These are phyloP conservation scores for Hypoxylon sp. DNA, from an alignment of 2,329 filamentous ascomycete species.

Conservation along the genomic window DNA sequence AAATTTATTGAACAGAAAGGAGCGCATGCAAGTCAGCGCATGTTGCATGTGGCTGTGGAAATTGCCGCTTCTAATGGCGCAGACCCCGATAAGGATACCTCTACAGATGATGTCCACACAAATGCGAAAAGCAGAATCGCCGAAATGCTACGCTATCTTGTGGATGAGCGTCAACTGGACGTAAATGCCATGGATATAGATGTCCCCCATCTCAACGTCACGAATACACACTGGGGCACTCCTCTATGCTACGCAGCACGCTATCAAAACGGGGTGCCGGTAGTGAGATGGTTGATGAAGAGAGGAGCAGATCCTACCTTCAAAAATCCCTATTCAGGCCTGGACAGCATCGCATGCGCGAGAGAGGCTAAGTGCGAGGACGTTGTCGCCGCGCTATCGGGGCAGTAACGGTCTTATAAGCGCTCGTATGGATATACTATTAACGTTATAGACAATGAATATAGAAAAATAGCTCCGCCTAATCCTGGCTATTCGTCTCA, in stretches of 20 bases:
- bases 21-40: slow-evolving; percentile 1
- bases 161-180: slow-evolving; percentile 10
- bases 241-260: slow-evolving; percentile 13
- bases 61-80: slow-evolving; percentile 1
- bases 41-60: slow-evolving; percentile 2
- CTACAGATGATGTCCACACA: neutral
- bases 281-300: slow-evolving; percentile 15
- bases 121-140: neutral
- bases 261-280: neutral
- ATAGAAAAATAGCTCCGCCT: too few species aligned
- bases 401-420: neutral
- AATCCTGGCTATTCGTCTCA: too few species aligned
- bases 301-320: slow-evolving; percentile 16
- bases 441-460: too few species aligned
- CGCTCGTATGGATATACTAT: too few species aligned
- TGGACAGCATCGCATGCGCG: slow-evolving; percentile 2
- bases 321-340: neutral
- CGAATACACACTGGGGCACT: slow-evolving; percentile 4
- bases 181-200: slow-evolving; percentile 10
- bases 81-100: neutral
- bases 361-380: slow-evolving; percentile 8
- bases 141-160: slow-evolving; percentile 10
- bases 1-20: slow-evolving; percentile 13
- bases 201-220: neutral
- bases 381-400: slow-evolving; percentile 1